Conservation (phyloP, 768 basidiomycete species). For the Scleroderma citrinum region DNA sequence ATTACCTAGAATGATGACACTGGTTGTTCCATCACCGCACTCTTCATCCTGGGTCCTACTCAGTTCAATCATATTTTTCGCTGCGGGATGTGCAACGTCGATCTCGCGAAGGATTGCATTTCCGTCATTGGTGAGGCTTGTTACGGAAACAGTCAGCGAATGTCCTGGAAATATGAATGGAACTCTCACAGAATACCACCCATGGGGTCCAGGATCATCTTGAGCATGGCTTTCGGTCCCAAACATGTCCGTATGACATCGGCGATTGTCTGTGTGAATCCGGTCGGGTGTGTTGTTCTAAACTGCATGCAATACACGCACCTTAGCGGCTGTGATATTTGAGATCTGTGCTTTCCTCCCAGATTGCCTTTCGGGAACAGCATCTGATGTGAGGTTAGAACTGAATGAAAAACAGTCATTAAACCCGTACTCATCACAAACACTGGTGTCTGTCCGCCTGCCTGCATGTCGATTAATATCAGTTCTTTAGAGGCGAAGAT, state of each 20-base stretch:
- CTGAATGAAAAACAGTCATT: background rate
- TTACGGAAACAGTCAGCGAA: background rate
- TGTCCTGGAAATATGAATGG: background rate
- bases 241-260: constrained; percentile 98
- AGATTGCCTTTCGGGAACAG: constrained; percentile 89
- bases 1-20: constrained; percentile 94
- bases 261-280: constrained; percentile 75
- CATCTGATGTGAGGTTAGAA: constrained; percentile 47
- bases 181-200: constrained; percentile 86
- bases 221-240: constrained; percentile 96
- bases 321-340: constrained; percentile 97
- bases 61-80: constrained; percentile 99
- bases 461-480: constrained; percentile 16
- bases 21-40: constrained; percentile 97
- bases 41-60: constrained; percentile 98
- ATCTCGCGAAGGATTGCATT: constrained; percentile 98
- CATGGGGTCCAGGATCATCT: constrained; percentile 99
- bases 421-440: constrained; percentile 70
- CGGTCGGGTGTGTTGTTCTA: background rate
- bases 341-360: constrained; percentile 95
- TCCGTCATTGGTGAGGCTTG: constrained; percentile 94
- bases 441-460: constrained; percentile 62
- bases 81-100: constrained; percentile 97
- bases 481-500: background rate
- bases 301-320: constrained; percentile 27